Base-by-base conservation (phyloP, 345 rosid genomes). In the Eucalyptus sp. region DNA sequence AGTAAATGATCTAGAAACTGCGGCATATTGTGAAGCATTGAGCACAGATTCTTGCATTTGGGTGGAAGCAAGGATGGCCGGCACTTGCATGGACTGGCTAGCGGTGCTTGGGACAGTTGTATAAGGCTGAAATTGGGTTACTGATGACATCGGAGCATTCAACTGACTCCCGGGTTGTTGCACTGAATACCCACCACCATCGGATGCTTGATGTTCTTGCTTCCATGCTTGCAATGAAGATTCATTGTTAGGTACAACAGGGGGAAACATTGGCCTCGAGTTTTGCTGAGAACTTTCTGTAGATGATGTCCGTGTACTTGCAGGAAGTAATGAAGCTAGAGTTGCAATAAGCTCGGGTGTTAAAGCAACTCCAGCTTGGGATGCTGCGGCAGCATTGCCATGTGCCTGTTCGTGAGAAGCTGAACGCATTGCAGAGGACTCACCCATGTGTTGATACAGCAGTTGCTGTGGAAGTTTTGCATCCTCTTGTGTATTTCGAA, bases 271-370 rank as follows among this genome's bases (percentile, higher is more conserved):
- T 33, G 95, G 92, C 89, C 92, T 88, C 17, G 88, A 90, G 90
- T 91, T 93, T 87, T 92, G 68, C 88, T 93, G 99, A 83, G 91
- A 91, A 93, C 91, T 86, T 89, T 93, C 96, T 43, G 91, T 71
- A 48, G 90, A 71, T 88, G 94, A 48, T 68, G 95, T 88, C 60
- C 94, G 96, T 86, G 93, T 85, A 91, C 90, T 92, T 86, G 93
- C 87, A 44, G 99, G 99, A 88, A 98, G 88, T 37, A 98, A 90
- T 79, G 95, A 91, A 62, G 97, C 90, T 91, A 98, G 93, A 89
- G 95, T 94, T 68, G 98, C 98, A 89, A 98, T 92, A 56, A 97
- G 95, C 91, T 98, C 98, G 1, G 98, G 99, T 4, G 99, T 95
- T 86, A 97, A 92, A 46, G 94, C 91, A 50, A 95, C 92, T 86